These are phyloP conservation scores for Sordariomycetes sp. DNA, from an alignment of 2,329 filamentous ascomycete genomes.

Conservation along the genomic window DNA sequence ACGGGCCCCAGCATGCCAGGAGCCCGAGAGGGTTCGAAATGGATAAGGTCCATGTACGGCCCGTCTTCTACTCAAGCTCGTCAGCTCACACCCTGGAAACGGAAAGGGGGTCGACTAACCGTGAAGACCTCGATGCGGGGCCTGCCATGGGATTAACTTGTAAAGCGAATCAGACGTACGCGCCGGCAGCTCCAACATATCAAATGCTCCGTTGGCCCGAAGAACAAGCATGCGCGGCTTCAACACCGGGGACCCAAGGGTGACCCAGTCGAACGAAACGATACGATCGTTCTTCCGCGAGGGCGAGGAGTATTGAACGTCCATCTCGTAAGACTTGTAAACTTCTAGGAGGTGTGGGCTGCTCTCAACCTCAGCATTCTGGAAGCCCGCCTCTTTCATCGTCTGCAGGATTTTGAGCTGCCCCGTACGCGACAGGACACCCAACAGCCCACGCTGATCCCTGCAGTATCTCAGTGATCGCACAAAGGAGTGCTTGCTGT, in stretches of 20 bases:
- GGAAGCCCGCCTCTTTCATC: constrained; percentile 38
- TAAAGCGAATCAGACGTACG: constrained; percentile 46
- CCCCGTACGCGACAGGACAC: constrained; percentile 50
- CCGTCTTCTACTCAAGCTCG: constrained; percentile 1
- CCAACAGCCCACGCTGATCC: constrained; percentile 49
- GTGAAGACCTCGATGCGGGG: constrained; percentile 45
- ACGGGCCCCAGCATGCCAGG: constrained; percentile 42
- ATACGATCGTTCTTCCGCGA: constrained; percentile 47
- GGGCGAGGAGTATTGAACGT: constrained; percentile 43
- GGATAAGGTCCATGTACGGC: constrained; percentile 30
- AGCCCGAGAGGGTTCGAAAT: constrained; percentile 44
- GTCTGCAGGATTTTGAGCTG: constrained; percentile 53
- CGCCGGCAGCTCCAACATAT: constrained; percentile 51
- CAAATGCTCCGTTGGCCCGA: constrained; percentile 48
- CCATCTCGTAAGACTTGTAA: constrained; percentile 49
- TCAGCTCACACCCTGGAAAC: neutral
- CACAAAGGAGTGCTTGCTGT: constrained; percentile 50
- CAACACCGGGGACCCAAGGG: constrained; percentile 41
- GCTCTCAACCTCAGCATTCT: constrained; percentile 11
- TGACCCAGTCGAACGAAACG: constrained; percentile 60
- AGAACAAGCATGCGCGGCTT: constrained; percentile 49
- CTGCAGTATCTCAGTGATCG: constrained; percentile 53
- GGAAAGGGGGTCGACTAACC: constrained; percentile 24
- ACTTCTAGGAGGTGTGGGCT: constrained; percentile 43
- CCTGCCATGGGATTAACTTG: constrained; percentile 50